Base-by-base conservation (phyloP, 257 asterid species). In the Fraxinus excelsior region DNA sequence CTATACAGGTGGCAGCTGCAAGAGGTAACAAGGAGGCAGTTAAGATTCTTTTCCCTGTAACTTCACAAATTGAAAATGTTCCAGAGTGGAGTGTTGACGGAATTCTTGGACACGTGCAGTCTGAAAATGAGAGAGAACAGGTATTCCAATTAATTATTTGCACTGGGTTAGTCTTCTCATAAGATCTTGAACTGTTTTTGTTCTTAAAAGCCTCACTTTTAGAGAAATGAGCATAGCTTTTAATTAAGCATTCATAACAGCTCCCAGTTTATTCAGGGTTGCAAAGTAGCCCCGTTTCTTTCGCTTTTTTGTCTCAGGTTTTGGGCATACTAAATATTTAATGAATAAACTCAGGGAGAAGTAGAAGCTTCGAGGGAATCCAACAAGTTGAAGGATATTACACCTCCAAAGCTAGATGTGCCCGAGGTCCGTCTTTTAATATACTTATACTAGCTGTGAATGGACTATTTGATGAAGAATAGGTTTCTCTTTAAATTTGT, bases 61-160 rank as follows among this genome's bases (percentile, higher is more conserved):
- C 98, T 53, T 71, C 77, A 9, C 92, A 80, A 75, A 62, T 84
- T 72, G 46, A 84, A 44, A 79, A 70, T 77, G 73, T 90, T 76
- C 80, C 87, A 42, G 87, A 90, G 35, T 96, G 99, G 99, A 90
- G 84, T 79, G 80, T 91, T 74, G 91, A 91, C 73, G 98, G 97
- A 80, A 85, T 96, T 75, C 74, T 96, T 80, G 83, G 86, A 67
- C 90, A 86, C 73, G 75, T 87, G 94, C 91, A 88, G 76, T 80
- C 80, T 49, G 92, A 87, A 81, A 80, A 81, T 49, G 87, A 84
- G 72, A 80, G 73, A 79, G 69, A 29, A 67, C 87, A 85, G 98
- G 97, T 94, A 81, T 73, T 46, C 44, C 13, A 13, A 31, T 79
- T 81, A 73, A 19, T 58, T 66, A 76, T 31, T 25, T 10, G 2